phyloP scores from a whole-genome alignment of 352 stramenopile genomes.

The Phytophthora sp. region DNA sequence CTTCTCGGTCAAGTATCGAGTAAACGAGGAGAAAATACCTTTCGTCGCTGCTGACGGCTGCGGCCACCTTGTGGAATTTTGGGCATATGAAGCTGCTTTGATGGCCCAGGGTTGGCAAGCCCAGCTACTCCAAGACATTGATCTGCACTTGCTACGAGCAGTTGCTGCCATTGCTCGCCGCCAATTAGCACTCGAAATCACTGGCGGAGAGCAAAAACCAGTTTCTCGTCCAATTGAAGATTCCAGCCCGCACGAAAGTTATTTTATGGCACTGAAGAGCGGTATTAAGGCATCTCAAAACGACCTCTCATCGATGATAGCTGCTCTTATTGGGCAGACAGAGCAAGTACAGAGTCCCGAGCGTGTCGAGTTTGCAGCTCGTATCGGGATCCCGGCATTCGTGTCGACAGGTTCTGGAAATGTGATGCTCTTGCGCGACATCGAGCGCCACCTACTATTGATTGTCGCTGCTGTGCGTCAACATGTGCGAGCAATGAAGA shows the following conservation, averaged over 20 bases:
- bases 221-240: constrained; percentile 6
- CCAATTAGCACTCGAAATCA: constrained; percentile 8
- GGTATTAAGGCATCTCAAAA: constrained; percentile 29
- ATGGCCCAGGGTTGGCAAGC: constrained; percentile 27
- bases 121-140: constrained; percentile 31
- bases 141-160: constrained; percentile 29
- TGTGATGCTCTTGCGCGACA: constrained; percentile 27
- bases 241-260: neutral
- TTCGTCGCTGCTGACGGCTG: constrained; percentile 24
- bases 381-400: constrained; percentile 25
- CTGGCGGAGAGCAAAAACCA: neutral
- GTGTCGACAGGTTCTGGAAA: constrained; percentile 24
- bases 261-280: constrained; percentile 10
- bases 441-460: constrained; percentile 24
- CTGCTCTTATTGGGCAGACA: constrained; percentile 25
- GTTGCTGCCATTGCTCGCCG: constrained; percentile 25
- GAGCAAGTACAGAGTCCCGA: constrained; percentile 7
- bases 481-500: constrained; percentile 20
- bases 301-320: constrained; percentile 33
- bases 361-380: constrained; percentile 7
- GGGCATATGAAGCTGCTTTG: constrained; percentile 29
- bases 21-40: constrained; percentile 16
- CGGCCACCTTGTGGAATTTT: constrained; percentile 14
- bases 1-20: neutral
- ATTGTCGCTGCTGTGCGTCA: constrained; percentile 24